Evolutionary conservation across 1,284 basidiomycete genomes (phyloP).

Genomic region (Rhodotorula sp.): DNA sequence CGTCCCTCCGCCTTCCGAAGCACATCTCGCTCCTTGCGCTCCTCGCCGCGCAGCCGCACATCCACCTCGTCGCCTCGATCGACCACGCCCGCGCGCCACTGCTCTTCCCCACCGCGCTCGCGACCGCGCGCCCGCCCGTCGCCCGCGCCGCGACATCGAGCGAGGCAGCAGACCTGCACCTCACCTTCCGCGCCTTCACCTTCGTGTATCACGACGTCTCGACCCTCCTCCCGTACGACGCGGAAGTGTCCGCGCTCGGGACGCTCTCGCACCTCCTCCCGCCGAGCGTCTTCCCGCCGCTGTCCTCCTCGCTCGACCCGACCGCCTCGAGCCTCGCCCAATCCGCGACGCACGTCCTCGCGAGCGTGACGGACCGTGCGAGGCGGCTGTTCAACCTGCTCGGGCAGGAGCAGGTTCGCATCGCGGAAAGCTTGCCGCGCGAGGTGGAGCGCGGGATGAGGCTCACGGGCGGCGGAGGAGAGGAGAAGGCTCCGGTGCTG

Average conservation of each 20-base stretch:
- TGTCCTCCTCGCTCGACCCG: constrained; percentile 49
- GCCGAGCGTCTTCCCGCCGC: constrained; percentile 54
- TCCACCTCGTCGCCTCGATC: constrained; percentile 78
- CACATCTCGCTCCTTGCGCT: constrained; percentile 66
- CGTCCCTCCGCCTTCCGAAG: constrained; percentile 65
- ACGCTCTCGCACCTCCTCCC: constrained; percentile 43
- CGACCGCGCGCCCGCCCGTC: constrained; percentile 44
- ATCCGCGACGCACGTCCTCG: constrained; percentile 54
- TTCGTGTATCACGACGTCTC: constrained; percentile 88
- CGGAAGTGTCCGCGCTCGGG: constrained; percentile 56
- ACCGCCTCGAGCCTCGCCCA: constrained; percentile 29
- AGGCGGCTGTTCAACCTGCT: constrained; percentile 49
- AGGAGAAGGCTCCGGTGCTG: constrained; percentile 24
- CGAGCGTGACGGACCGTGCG: constrained; percentile 81
- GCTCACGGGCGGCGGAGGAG: constrained; percentile 6
- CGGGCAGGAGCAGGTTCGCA: constrained; percentile 26
- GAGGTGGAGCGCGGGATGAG: constrained; percentile 15
- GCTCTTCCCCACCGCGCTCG: constrained; percentile 59
- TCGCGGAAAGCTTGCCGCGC: constrained; percentile 18
- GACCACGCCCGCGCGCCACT: constrained; percentile 81
- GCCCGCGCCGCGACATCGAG: not conserved
- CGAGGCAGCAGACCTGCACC: constrained; percentile 58
- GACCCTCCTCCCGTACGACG: constrained; percentile 76
- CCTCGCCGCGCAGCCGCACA: constrained; percentile 67
- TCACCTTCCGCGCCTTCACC: constrained; percentile 62